Conservation (phyloP, 306 rosid species). For the Glycine tomentella region DNA sequence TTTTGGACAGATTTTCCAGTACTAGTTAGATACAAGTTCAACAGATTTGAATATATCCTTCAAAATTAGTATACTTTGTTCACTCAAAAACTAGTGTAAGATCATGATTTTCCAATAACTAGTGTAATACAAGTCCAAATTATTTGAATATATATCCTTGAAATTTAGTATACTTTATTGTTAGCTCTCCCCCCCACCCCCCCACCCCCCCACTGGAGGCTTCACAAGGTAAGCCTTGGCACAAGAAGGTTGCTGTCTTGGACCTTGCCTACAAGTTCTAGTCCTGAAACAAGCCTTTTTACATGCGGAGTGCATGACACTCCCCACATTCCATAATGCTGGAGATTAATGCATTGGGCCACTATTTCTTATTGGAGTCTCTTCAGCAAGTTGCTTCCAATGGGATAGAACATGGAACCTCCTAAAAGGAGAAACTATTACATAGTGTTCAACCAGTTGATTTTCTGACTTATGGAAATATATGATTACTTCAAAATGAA, state of each 20-base stretch:
- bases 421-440: slow-evolving; percentile 15
- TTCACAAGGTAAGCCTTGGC: too few species aligned
- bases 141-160: slow-evolving; percentile 33
- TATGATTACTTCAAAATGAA: slow-evolving; percentile 34
- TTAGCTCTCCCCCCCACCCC: too few species aligned
- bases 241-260: too few species aligned
- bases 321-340: slow-evolving; percentile 5
- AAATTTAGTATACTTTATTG: neutral
- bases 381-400: slow-evolving; percentile 20
- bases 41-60: slow-evolving; percentile 38
- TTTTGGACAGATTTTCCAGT: neutral
- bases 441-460: slow-evolving; percentile 23
- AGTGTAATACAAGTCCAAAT: slow-evolving; percentile 34
- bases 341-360: slow-evolving; percentile 20
- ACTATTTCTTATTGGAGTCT: slow-evolving; percentile 14
- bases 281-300: slow-evolving; percentile 24
- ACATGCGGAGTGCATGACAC: slow-evolving; percentile 12
- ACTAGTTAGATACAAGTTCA: slow-evolving; percentile 30
- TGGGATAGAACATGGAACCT: slow-evolving; percentile 5
- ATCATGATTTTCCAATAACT: slow-evolving; percentile 31
- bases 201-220: too few species aligned
- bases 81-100: slow-evolving; percentile 21
- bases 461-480: slow-evolving; percentile 34
- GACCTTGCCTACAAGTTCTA: neutral
- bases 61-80: slow-evolving; percentile 28